These are phyloP conservation scores for Fusarium stilboides DNA, from an alignment of 2,329 filamentous ascomycete species.

Conservation along the genomic window DNA sequence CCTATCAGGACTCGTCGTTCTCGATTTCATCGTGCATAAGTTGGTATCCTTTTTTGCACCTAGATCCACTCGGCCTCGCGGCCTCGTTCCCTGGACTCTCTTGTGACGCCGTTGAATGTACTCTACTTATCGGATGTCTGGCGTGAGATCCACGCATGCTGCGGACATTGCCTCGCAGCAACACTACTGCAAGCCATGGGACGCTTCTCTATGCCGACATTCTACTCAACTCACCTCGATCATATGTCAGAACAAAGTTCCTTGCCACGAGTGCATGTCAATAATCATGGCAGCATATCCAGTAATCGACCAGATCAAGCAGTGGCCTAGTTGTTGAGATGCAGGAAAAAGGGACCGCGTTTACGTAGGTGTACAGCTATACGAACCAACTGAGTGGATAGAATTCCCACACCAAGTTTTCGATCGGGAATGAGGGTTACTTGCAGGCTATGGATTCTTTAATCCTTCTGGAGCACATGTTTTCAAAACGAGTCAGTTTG, in stretches of 20 bases:
- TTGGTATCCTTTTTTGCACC: constrained; percentile 22
- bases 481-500: constrained; percentile 17
- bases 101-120: constrained; percentile 32
- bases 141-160: constrained; percentile 43
- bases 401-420: constrained; percentile 19
- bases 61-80: constrained; percentile 36
- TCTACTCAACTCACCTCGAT: constrained; percentile 27
- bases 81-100: constrained; percentile 26
- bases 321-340: constrained; percentile 30
- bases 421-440: constrained; percentile 9
- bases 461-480: not conserved
- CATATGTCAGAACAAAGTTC: constrained; percentile 25
- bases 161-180: constrained; percentile 36
- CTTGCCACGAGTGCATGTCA: constrained; percentile 27
- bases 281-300: constrained; percentile 9
- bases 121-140: constrained; percentile 38
- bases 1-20: constrained; percentile 41
- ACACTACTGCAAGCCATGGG: constrained; percentile 47
- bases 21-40: constrained; percentile 46
- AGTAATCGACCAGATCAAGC: constrained; percentile 21
- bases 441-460: constrained; percentile 2
- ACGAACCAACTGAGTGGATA: constrained; percentile 18
- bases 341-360: constrained; percentile 37
- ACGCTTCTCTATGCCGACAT: constrained; percentile 38
- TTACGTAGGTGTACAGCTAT: constrained; percentile 28